A percentile compares a stretch with the other conserved stretches of the same genome.
phyloP scores from a whole-genome alignment of 345 rosid species.

The Sonneratia caseolaris region DNA sequence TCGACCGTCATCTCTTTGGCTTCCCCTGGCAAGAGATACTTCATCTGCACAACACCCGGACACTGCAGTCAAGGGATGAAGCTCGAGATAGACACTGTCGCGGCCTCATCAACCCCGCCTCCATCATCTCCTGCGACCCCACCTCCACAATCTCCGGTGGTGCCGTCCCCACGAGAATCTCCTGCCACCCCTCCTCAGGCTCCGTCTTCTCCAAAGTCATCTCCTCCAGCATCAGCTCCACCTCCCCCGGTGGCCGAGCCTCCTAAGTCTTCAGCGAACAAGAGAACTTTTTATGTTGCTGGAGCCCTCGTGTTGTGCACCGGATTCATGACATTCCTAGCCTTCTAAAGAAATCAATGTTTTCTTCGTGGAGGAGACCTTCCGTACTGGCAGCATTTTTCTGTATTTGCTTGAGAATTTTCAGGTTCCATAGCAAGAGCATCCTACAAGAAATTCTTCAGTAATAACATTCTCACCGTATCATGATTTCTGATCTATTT shows the following conservation, averaged over 20 bases:
- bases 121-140: constrained; percentile 10
- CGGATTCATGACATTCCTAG: constrained; percentile 2
- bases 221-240: constrained; percentile 1
- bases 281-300: neutral
- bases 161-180: constrained; percentile 11
- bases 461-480: neutral
- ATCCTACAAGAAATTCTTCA: neutral
- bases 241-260: neutral
- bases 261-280: constrained; percentile 6
- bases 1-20: constrained; percentile 42
- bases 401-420: neutral
- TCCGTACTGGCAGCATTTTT: too few relatives aligned
- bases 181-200: constrained; percentile 13
- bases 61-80: constrained; percentile 75
- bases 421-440: neutral
- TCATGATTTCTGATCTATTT: neutral
- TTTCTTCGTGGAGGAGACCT: neutral
- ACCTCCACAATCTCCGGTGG: neutral
- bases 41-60: constrained; percentile 57
- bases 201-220: neutral
- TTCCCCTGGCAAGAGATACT: constrained; percentile 68
- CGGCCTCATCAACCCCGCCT: constrained; percentile 19
- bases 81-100: constrained; percentile 38
- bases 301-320: neutral
- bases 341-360: neutral